These are phyloP conservation scores for Eleusine indica DNA, from an alignment of 176 grass and related monocot species.

Conservation along the genomic window DNA sequence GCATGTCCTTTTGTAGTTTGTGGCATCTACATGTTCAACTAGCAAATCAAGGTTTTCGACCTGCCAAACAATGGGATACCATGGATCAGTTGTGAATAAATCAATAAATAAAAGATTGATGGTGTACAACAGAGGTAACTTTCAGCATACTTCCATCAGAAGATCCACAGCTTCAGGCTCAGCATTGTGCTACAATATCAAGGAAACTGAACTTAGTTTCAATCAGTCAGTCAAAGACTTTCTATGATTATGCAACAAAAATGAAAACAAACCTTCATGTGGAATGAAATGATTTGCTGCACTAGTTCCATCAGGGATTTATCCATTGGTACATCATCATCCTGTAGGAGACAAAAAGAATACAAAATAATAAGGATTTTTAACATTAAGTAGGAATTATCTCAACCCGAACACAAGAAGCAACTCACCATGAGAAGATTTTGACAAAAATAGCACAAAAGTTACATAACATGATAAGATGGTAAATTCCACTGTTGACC, in stretches of 20 bases:
- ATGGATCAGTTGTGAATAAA: conserved; percentile 11
- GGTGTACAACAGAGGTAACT: background rate
- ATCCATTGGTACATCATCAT: conserved; percentile 64
- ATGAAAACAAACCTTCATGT: conserved; percentile 67
- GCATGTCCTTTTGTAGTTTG: conserved; percentile 78
- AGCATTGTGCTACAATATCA: conserved; percentile 65
- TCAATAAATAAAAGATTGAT: background rate
- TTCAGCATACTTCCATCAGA: conserved; percentile 62
- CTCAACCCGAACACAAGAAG: background rate
- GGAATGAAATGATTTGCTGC: conserved; percentile 74
- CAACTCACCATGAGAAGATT: background rate
- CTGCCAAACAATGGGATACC: conserved; percentile 29
- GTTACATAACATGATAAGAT: background rate
- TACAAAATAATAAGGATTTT: background rate
- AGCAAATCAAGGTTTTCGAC: conserved; percentile 77
- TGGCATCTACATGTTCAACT: conserved; percentile 69
- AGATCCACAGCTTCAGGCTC: conserved; percentile 87
- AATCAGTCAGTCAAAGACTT: background rate
- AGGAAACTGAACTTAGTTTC: conserved; percentile 11
- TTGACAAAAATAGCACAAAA: background rate
- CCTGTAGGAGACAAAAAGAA: conserved; percentile 34
- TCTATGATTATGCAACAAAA: conserved; percentile 13
- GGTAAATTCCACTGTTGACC: background rate
- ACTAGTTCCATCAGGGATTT: conserved; percentile 67
- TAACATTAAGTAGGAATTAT: conserved; percentile 10